Evolutionary conservation across 2,329 filamentous ascomycete genomes (phyloP), one percentile per base, ranked within the genome.

Genomic region (Ambrosiella xylebori): DNA sequence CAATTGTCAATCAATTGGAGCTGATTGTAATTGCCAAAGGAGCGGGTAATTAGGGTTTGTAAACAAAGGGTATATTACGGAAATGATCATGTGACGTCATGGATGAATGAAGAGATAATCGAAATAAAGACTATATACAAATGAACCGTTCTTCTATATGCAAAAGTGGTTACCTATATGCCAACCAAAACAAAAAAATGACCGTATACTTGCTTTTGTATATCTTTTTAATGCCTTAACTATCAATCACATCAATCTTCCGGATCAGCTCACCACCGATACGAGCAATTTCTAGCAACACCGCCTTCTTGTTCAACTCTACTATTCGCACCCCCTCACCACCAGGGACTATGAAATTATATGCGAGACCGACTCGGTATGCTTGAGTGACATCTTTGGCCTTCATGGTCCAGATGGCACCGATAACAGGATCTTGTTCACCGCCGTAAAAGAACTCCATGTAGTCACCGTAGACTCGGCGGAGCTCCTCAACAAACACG

Each of bases 371-470:
- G 13, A 86, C 76, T 62, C 84, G 85, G 73, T 88, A 90, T 11
- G 72, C 71, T 62, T 86, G 76, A 35, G 56, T 56, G 39, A 52
- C 53, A 57, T 65, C 67, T 62, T 73, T 73, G 60, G 79, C 63
- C 62, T 73, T 73, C 1, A 78, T 77, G 57, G 77, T 79, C 80
- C 80, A 83, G 51, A 82, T 73, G 15, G 73, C 78, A 1, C 76
- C 76, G 12, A 85, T 74, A 7, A 80, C 67, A 17, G 65, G 66
- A 59, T 80, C 75, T 27, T 81, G 75, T 1, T 75, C 73, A 3
- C 71, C 74, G 38, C 88, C 84, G 62, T 82, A 78, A 73, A 97
- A 96, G 69, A 96, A 88, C 1, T 96, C 72, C 39, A 95, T 72
- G 2, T 80, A 78, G 40, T 82, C 77, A 2, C 77, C 77, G 66